Base-by-base conservation (phyloP, 257 asterid genomes). In the Solanum chaucha region DNA sequence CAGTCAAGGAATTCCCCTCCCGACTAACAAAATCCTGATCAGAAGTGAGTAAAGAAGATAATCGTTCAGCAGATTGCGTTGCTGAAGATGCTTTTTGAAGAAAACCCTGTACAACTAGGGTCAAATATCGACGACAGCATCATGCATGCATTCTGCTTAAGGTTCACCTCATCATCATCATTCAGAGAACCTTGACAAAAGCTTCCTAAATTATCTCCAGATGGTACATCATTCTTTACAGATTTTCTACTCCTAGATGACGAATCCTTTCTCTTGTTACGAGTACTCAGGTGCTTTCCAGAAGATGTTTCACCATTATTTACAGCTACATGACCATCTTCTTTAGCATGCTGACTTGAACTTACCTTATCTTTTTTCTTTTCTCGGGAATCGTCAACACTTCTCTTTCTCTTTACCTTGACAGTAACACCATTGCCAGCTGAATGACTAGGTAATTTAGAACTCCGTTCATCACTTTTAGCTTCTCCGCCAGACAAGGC, bases 61-160 rank as follows among this genome's bases (percentile, higher is more conserved):
- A 78, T 26, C 95, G 92, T 84, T 93, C 91, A 77, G 90, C 90
- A 87, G 86, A 84, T 88, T 88, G 92, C 44, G 92, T 89, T 70
- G 41, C 89, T 12, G 96, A 92, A 88, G 92, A 87, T 94, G 68
- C 86, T 90, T 87, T 89, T 93, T 4, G 95, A 89, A 59, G 94
- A 90, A 91, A 94, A 96, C 38, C 98, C 96, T 12, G 99, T 97
- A 94, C 98, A 97, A 15, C 93, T 92, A 40, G 99, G 99, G 92
- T 97, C 99, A 90, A 97, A 97, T 88, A 98, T 91, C 88, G 99
- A 96, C 24, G 99, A 97, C 32, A 97, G 96, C 99, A 97, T 97
- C 95, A 98, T 93, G 40, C 99, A 99, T 19, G 99, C 99, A 87
- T 96, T 97, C 88, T 91, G 93, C 91, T 97, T 98, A 20, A 97